Base-by-base conservation (phyloP, 768 basidiomycete genomes). In the Xerocomus brunneocitrinus region DNA sequence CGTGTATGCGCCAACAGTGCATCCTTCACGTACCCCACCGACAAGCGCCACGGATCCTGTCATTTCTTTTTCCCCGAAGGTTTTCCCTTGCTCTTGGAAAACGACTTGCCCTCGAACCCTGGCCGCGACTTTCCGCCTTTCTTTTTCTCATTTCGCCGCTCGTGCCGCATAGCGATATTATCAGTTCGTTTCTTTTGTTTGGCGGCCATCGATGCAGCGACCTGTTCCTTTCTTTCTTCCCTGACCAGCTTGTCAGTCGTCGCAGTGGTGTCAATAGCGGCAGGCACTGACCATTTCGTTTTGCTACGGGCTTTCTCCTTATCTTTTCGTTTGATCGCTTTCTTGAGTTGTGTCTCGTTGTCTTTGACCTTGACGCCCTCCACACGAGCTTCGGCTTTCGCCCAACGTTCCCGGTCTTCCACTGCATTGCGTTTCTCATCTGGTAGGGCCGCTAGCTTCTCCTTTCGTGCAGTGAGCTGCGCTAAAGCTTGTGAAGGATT, bases 321-420 rank as follows among this genome's bases (percentile, higher is more conserved):
- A 71, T 97, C 95, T 58, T 90, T 86, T 67, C 90, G 76, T 76
- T 97, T 98, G 8, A 82, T 84, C 39, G 93, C 93, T 74, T 97
- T 98, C 76, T 95, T 98, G 63, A 99, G 69, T 42, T 86, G 74
- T 1, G 60, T 67, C 66, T 92, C 91, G 60, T 95, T 90, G 61
- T 98, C 97, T 46, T 81, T 81, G 30, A 99, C 85, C 71, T 98
- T 99, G 45, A 86, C 85, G 2, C 97, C 97, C 50, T 90, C 91
- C 54, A 97, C 74, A 46, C 91, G 79, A 30, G 91, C 84, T 64
- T 86, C 83, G 0, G 95, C 93, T 72, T 95, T 95, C 46, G 83
- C 82, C 91, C 94, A 98, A 63, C 86, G 83, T 54, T 94, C 88
- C 51, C 80, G 79, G 64, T 94, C 94, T 67, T 90, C 84, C 12